phyloP scores from a whole-genome alignment of 1,139 yeast species.

The Suhomyces bolitotheri region DNA sequence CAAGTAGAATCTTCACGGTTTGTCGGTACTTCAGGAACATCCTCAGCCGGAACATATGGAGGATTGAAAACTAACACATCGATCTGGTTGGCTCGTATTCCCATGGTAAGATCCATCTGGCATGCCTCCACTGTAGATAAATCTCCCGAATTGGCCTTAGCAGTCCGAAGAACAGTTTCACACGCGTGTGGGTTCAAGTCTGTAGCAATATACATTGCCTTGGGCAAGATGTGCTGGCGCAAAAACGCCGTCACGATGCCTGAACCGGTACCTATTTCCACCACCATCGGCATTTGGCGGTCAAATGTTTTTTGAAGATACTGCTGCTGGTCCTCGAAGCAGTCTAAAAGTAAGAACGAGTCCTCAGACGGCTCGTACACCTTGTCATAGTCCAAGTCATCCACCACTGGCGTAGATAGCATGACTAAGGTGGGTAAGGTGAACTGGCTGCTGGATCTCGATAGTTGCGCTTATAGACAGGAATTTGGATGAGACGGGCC shows the following conservation, averaged over 20 bases:
- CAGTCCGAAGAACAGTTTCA: conserved; percentile 51
- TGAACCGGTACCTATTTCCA: conserved; percentile 92
- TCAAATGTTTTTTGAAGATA: conserved; percentile 33
- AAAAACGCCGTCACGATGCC: conserved; percentile 84
- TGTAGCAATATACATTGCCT: conserved; percentile 60
- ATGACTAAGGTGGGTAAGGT: no score
- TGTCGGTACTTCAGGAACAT: conserved; percentile 57
- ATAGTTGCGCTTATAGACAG: no score
- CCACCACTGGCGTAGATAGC: conserved; percentile 45
- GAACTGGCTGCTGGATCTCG: no score
- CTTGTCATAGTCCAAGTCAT: conserved; percentile 33
- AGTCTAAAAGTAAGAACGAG: conserved; percentile 76
- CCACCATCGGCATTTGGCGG: conserved; percentile 51
- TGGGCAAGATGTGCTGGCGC: conserved; percentile 50
- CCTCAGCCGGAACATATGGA: conserved; percentile 90
- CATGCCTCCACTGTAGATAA: conserved; percentile 48
- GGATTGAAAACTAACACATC: conserved; percentile 88
- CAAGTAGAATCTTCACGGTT: conserved; percentile 53
- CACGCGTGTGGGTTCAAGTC: conserved; percentile 85
- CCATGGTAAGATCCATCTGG: conserved; percentile 58
- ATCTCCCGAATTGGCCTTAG: conserved; percentile 38
- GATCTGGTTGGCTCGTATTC: conserved; percentile 46
- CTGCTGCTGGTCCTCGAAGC: conserved; percentile 60
- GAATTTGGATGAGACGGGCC: no score
- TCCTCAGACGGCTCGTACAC: conserved; percentile 97